A percentile compares a stretch with the other conserved stretches of the same genome.
Conservation (phyloP, 2,329 filamentous ascomycete genomes). For the Colletotrichum melonis region DNA sequence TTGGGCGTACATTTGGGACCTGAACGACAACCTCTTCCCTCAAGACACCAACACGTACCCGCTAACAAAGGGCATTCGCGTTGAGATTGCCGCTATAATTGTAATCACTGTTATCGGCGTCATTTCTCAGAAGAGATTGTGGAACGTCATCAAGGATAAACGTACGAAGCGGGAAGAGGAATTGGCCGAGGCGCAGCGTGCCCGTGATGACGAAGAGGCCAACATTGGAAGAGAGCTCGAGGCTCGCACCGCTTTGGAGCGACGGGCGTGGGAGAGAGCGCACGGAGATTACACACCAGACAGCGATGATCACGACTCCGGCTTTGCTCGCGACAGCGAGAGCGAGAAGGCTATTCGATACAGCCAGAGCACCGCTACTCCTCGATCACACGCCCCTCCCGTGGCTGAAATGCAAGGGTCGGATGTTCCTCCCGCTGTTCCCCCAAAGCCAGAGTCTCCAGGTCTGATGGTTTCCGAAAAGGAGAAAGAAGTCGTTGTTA, state of each 20-base stretch:
- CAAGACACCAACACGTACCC: conserved; percentile 82
- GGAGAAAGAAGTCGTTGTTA: conserved; percentile 59
- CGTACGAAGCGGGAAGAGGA: conserved; percentile 64
- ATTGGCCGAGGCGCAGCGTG: conserved; percentile 60
- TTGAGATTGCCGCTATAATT: conserved; percentile 83
- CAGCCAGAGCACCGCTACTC: conserved; percentile 38
- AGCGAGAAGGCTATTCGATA: conserved; percentile 55
- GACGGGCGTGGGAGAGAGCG: conserved; percentile 78
- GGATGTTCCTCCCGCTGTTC: conserved; percentile 38
- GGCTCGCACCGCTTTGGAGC: conserved; percentile 69
- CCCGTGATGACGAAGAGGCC: conserved; percentile 74
- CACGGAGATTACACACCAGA: conserved; percentile 69
- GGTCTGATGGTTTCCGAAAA: conserved; percentile 56
- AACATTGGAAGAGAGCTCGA: conserved; percentile 76
- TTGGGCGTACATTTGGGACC: conserved; percentile 89
- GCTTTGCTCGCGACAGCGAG: conserved; percentile 56
- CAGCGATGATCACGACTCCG: conserved; percentile 59
- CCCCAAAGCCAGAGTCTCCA: conserved; percentile 45
- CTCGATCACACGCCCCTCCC: conserved; percentile 41
- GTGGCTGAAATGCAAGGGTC: conserved; percentile 58
- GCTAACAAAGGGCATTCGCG: conserved; percentile 85
- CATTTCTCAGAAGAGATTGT: conserved; percentile 86
- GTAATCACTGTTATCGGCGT: conserved; percentile 81
- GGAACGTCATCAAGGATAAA: conserved; percentile 80
- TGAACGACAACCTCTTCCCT: conserved; percentile 86